Evolutionary conservation across 225 moss, liverwort and hornwort genomes (phyloP).

Genomic region (Ulota crispa): DNA sequence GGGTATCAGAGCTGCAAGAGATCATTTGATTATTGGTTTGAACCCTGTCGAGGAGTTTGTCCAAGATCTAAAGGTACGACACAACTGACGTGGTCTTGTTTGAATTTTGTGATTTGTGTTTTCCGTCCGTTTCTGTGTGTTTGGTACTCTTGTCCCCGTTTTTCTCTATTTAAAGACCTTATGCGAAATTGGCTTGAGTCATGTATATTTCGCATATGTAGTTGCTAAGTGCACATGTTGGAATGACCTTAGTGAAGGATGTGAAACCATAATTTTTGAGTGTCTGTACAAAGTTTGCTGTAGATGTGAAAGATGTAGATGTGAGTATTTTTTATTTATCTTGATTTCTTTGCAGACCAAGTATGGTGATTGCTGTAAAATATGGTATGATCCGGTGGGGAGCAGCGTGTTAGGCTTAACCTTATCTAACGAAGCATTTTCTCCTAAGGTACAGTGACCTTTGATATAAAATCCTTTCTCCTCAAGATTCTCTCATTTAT

Average conservation of each 20-base stretch:
- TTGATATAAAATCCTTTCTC: neutral
- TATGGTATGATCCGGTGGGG: conserved; percentile 72
- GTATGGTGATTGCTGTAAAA: conserved; percentile 44
- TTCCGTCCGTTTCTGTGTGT: neutral
- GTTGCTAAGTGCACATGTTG: neutral
- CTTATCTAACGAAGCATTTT: conserved; percentile 36
- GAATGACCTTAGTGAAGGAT: neutral
- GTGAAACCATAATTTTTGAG: neutral
- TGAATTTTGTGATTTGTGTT: conserved; percentile 1
- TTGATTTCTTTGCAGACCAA: conserved; percentile 39
- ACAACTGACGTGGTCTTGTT: neutral
- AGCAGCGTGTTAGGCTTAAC: conserved; percentile 74
- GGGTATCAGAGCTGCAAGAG: conserved; percentile 57
- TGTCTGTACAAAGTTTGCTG: neutral
- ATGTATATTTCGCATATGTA: neutral
- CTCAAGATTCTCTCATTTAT: neutral
- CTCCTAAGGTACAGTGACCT: conserved; percentile 27
- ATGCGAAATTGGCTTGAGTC: neutral
- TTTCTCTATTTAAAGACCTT: neutral
- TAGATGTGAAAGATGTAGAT: neutral
- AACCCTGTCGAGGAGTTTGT: conserved; percentile 74
- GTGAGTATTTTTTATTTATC: neutral
- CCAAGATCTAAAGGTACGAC: conserved; percentile 68
- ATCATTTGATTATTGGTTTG: conserved; percentile 72
- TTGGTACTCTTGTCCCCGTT: neutral